Evolutionary conservation across 2,329 filamentous ascomycete species (phyloP).

Genomic region (Pseudogymnoascus sp.): DNA sequence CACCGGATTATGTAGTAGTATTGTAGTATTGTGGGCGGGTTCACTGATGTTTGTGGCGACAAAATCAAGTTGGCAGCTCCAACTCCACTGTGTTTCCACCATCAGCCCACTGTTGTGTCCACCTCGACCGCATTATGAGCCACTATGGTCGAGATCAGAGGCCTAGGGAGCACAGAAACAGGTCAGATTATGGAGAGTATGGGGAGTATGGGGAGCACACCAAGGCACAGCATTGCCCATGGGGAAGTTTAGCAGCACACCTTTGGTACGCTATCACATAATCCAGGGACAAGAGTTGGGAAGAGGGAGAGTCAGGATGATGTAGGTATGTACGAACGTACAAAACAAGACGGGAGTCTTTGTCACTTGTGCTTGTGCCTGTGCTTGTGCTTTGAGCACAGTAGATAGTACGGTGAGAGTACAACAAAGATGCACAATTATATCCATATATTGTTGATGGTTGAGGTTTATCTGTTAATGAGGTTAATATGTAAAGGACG

Average conservation of each 20-base stretch:
- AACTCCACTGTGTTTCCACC: neutral
- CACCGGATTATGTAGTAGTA: neutral
- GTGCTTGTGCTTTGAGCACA: neutral
- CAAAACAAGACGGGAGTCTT: neutral
- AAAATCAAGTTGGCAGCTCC: slow-evolving; percentile 1
- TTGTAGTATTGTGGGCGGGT: neutral
- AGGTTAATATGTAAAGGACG: neutral
- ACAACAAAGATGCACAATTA: neutral
- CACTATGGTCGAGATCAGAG: neutral
- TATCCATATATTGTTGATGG: neutral
- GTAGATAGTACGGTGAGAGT: neutral
- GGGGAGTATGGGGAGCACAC: neutral
- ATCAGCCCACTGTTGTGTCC: neutral
- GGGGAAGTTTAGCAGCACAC: neutral
- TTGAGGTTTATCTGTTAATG: neutral
- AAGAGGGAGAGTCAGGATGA: neutral
- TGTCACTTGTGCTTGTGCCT: slow-evolving; percentile 1
- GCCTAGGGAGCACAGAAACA: neutral
- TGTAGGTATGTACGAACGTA: neutral
- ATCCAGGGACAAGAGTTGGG: neutral
- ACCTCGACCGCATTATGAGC: neutral
- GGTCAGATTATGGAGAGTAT: neutral
- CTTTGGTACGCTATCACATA: neutral
- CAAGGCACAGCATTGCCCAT: neutral
- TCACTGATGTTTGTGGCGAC: neutral